A percentile compares a stretch with the other conserved stretches of the same genome.
These are phyloP conservation scores for Dactylella cylindrospora DNA, from an alignment of 2,329 filamentous ascomycete species.

Conservation along the genomic window DNA sequence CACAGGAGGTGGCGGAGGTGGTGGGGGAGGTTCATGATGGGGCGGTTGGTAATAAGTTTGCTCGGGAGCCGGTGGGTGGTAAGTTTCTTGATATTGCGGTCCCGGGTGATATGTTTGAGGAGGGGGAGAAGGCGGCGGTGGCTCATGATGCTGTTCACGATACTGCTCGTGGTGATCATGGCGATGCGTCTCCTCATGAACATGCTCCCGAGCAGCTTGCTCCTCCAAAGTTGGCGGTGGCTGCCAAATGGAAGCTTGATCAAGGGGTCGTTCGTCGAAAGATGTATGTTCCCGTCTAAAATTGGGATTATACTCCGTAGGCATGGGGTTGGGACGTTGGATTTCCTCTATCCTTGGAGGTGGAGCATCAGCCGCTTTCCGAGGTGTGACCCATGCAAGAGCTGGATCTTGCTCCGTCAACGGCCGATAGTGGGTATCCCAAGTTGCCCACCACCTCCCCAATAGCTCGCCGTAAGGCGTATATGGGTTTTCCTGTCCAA, in stretches of 20 bases:
- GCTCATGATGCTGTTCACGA: conserved; percentile 43
- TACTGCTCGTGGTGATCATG: conserved; percentile 47
- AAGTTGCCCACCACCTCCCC: conserved; percentile 89
- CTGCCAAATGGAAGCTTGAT: conserved; percentile 37
- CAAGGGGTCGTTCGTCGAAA: conserved; percentile 44
- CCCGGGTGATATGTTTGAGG: conserved; percentile 40
- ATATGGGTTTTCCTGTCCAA: conserved; percentile 54
- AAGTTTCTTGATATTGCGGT: conserved; percentile 41
- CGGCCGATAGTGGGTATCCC: conserved; percentile 76
- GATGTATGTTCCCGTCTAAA: conserved; percentile 38
- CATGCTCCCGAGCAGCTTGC: conserved; percentile 48
- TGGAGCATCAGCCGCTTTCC: conserved; percentile 54
- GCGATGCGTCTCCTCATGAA: conserved; percentile 51
- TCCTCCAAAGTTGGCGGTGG: conserved; percentile 51
- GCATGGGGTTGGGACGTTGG: conserved; percentile 20
- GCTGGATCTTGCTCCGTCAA: conserved; percentile 47
- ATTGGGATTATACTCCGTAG: conserved; percentile 40
- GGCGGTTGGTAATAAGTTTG: conserved; percentile 13
- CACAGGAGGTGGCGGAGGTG: conserved; percentile 14
- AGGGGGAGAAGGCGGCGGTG: conserved; percentile 40
- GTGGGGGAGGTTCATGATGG: neutral
- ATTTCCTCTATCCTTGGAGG: conserved; percentile 31
- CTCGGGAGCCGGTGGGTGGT: conserved; percentile 45
- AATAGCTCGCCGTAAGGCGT: conserved; percentile 79
- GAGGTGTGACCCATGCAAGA: conserved; percentile 27